These are phyloP conservation scores for Trametes meyenii DNA, from an alignment of 768 basidiomycete species.

Conservation along the genomic window DNA sequence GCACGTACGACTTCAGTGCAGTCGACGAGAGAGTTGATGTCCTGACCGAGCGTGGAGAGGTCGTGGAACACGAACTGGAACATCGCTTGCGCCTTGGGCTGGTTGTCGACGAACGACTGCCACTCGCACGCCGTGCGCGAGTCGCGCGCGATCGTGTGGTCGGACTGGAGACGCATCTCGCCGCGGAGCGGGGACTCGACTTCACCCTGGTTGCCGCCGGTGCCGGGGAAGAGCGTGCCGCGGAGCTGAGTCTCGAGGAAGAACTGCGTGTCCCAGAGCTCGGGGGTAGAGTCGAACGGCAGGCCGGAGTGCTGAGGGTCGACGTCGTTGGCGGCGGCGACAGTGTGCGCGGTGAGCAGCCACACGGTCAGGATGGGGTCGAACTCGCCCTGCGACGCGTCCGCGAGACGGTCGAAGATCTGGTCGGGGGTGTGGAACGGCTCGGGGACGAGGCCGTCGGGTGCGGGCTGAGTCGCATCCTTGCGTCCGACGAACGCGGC, in stretches of 20 bases:
- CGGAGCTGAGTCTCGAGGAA: conserved; percentile 4
- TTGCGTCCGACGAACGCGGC: conserved; percentile 6
- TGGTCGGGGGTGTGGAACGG: no score
- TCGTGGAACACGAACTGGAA: conserved; percentile 20
- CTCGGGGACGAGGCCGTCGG: background rate
- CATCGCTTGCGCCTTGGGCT: conserved; percentile 17
- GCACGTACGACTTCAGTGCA: no score
- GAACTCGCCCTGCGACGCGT: no score
- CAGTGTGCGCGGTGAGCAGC: no score
- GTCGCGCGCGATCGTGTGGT: conserved; percentile 27
- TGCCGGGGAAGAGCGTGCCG: no score
- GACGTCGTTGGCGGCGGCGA: conserved; percentile 4
- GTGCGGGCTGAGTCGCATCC: conserved; percentile 6
- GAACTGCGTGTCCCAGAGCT: conserved; percentile 12
- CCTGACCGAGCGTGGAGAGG: conserved; percentile 11
- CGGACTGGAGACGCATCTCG: conserved; percentile 8
- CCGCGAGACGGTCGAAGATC: no score
- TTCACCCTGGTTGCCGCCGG: no score
- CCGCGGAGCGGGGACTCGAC: background rate
- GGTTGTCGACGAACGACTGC: conserved; percentile 29
- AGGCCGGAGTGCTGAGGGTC: conserved; percentile 3
- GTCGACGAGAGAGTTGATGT: background rate
- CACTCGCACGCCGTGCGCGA: conserved; percentile 9
- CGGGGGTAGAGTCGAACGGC: conserved; percentile 13
- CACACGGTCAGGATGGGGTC: no score